These are phyloP conservation scores for Pholiota molesta DNA, from an alignment of 768 basidiomycete genomes.

Conservation along the genomic window DNA sequence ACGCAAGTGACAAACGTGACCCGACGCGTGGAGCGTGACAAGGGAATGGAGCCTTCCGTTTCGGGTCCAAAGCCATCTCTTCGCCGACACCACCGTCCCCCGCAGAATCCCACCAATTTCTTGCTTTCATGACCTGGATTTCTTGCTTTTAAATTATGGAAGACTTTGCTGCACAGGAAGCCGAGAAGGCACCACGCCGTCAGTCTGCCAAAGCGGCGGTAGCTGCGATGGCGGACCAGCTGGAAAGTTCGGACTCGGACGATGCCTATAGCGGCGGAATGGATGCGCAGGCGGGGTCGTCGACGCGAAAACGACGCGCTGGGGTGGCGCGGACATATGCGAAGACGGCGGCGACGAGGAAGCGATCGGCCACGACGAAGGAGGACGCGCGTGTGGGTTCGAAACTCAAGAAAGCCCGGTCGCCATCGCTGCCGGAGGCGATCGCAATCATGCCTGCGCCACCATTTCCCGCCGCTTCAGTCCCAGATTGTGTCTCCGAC, in stretches of 20 bases:
- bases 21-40: constrained; percentile 21
- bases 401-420: constrained; percentile 7
- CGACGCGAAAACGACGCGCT: constrained; percentile 4
- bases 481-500: background rate
- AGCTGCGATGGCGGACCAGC: constrained; percentile 34
- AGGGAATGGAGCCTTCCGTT: background rate
- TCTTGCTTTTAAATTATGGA: background rate
- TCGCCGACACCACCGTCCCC: background rate
- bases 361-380: background rate
- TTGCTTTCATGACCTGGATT: background rate
- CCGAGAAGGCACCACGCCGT: constrained; percentile 26
- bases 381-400: background rate
- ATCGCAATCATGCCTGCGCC: background rate
- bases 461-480: background rate
- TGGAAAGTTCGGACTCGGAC: constrained; percentile 19
- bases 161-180: background rate
- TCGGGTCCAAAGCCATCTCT: background rate
- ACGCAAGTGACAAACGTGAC: constrained; percentile 16
- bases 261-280: constrained; percentile 19
- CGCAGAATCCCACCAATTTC: background rate
- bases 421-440: constrained; percentile 5
- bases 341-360: constrained; percentile 6
- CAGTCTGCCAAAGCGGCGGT: constrained; percentile 36
- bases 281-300: background rate
- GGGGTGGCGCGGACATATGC: constrained; percentile 1